Evolutionary conservation across 1,284 basidiomycete species (phyloP), one percentile per base, ranked within the genome.

Genomic region (Cutaneotrichosporon cutaneum): DNA sequence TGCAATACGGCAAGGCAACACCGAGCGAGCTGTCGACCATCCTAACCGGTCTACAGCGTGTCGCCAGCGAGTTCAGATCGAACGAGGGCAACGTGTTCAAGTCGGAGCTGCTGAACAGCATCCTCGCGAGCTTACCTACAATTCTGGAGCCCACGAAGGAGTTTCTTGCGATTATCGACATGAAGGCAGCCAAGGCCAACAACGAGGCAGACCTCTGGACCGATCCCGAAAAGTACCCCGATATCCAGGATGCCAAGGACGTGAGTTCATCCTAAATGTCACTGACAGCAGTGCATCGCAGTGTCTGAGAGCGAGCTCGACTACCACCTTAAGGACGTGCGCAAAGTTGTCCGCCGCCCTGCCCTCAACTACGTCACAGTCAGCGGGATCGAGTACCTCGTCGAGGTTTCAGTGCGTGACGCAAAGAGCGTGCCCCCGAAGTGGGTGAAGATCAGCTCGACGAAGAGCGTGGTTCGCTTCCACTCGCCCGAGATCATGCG

Each of bases 1-100:
- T 98, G 54, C 92, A 94, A 71, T 95, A 96, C 71, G 89, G 90
- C 54, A 90, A 93, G 79, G 91, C 90, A 60, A 89, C 88, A 0
- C 90, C 94, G 0, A 84, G 87, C 70, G 95, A 99, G 74, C 83
- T 98, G 5, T 85, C 87, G 0, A 81, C 86, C 5, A 82, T 98
- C 18, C 82, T 98, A 1, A 82, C 87, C 6, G 87, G 90, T 2
- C 89, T 97, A 63, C 82, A 86, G 45, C 88, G 87, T 50, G 82
- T 95, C 45, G 88, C 86, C 0, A 80, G 81, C 32, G 85, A 89
- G 6, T 93, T 92, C 68, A 82, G 84, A 22, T 74, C 81, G 1
- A 79, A 84, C 14, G 77, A 81, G 26, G 81, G 83, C 4, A 82
- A 83, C 18, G 84, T 85, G 2, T 87, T 93, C 69, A 81, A 82